Percentiles rank a stretch among this genome's conserved stretches.
These are phyloP conservation scores for Coemansia sp. DNA, from an alignment of 192 early-diverging fungal species.

Conservation along the genomic window DNA sequence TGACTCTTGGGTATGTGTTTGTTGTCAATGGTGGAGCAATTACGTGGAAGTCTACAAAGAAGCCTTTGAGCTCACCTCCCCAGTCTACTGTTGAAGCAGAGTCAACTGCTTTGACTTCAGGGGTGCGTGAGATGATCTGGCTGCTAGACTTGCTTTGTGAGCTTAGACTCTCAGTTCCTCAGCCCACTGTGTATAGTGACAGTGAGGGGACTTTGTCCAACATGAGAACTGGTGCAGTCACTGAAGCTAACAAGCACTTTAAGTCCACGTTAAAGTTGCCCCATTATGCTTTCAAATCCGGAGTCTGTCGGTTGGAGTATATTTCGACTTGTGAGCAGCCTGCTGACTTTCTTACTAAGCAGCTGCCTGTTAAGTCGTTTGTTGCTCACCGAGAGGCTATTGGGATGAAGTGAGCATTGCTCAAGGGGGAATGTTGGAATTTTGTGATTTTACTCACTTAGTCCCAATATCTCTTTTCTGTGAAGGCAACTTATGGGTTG, in stretches of 20 bases:
- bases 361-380: constrained; percentile 2
- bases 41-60: not conserved
- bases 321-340: constrained; percentile 8
- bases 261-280: not conserved
- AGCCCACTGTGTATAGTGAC: not conserved
- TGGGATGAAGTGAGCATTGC: not conserved
- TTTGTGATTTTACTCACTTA: not conserved
- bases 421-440: not conserved
- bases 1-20: not conserved
- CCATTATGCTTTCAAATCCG: not conserved
- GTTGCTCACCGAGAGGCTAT: not conserved
- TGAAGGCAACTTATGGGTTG: too few relatives aligned
- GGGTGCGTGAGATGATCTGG: not conserved
- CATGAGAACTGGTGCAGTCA: not conserved
- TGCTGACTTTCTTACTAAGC: constrained; percentile 12
- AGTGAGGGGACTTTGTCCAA: not conserved
- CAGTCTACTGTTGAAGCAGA: not conserved
- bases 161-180: not conserved
- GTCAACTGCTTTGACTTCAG: not conserved
- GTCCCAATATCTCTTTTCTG: too few relatives aligned
- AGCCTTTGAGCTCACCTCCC: not conserved
- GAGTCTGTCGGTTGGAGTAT: constrained; percentile 1
- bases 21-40: not conserved
- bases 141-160: not conserved
- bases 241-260: not conserved